phyloP scores from a whole-genome alignment of 108 stramenopile species.

The Pseudonitzschia pungens region DNA sequence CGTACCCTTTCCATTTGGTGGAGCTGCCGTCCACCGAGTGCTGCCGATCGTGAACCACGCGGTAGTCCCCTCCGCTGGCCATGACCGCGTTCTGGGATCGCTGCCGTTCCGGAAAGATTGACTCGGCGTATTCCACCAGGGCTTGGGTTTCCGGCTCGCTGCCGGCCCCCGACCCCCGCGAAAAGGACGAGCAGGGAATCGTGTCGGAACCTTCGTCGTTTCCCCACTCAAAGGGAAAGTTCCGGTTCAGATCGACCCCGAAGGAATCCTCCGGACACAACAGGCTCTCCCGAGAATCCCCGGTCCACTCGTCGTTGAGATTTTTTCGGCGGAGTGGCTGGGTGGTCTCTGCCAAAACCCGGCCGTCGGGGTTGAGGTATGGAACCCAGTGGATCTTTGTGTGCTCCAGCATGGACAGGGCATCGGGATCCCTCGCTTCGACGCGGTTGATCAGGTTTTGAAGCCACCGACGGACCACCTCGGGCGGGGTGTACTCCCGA shows the following conservation, averaged over 20 bases:
- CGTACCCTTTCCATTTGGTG: constrained; percentile 17
- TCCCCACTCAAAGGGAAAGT: constrained; percentile 57
- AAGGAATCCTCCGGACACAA: constrained; percentile 3
- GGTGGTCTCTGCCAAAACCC: constrained; percentile 41
- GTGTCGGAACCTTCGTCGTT: constrained; percentile 28
- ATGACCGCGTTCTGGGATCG: background rate
- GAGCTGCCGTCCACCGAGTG: background rate
- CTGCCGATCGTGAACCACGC: background rate
- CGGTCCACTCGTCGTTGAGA: constrained; percentile 23
- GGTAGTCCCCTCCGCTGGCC: background rate
- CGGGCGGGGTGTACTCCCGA: constrained; percentile 57
- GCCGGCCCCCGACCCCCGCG: constrained; percentile 34
- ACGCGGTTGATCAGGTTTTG: constrained; percentile 24
- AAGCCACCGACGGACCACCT: constrained; percentile 41
- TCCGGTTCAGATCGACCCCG: constrained; percentile 68
- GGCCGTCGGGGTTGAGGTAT: constrained; percentile 63
- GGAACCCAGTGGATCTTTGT: constrained; percentile 52
- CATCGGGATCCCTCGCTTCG: constrained; percentile 40
- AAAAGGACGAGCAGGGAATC: constrained; percentile 31
- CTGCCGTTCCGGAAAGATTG: background rate
- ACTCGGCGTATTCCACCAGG: constrained; percentile 34
- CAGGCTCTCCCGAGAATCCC: background rate
- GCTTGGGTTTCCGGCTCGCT: constrained; percentile 57
- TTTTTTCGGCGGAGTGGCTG: constrained; percentile 47
- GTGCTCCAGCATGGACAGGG: constrained; percentile 40